Evolutionary conservation across 345 rosid genomes (phyloP).

Genomic region (Syzygium jambos): DNA sequence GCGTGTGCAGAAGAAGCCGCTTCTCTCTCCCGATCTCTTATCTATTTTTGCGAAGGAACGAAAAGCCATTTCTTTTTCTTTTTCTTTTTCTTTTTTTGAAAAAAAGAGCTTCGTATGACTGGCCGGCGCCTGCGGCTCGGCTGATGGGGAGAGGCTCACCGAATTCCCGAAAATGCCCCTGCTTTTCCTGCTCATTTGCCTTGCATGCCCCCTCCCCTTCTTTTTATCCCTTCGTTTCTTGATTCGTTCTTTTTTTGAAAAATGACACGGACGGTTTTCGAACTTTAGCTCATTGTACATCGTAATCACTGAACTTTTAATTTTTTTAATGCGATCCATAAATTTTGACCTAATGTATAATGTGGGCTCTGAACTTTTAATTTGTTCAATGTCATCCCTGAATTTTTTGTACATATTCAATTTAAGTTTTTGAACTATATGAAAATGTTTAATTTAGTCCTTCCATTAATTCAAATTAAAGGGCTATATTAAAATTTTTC

Average conservation of each 20-base stretch:
- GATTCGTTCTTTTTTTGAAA: too few species aligned
- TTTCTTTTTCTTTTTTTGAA: too few species aligned
- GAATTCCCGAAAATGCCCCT: not conserved
- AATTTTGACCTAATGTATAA: too few species aligned
- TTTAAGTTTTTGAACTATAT: too few species aligned
- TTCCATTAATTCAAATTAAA: too few species aligned
- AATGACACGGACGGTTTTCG: too few species aligned
- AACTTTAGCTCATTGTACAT: fast-evolving
- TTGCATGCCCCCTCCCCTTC: not conserved
- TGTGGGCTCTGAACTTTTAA: too few species aligned
- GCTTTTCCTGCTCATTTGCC: not conserved
- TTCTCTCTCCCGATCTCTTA: not conserved
- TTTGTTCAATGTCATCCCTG: too few species aligned
- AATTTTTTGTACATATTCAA: too few species aligned
- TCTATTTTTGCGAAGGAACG: not conserved
- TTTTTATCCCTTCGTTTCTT: not conserved
- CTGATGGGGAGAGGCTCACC: not conserved
- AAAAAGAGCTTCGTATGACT: not conserved
- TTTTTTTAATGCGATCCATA: fast-evolving
- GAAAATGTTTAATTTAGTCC: too few species aligned
- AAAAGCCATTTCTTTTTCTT: not conserved
- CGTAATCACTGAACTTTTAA: too few species aligned
- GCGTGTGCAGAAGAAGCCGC: not conserved
- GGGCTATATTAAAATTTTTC: too few species aligned
- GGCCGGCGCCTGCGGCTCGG: not conserved